phyloP scores from a whole-genome alignment of 768 basidiomycete species.

The Pleurotus sapidus region DNA sequence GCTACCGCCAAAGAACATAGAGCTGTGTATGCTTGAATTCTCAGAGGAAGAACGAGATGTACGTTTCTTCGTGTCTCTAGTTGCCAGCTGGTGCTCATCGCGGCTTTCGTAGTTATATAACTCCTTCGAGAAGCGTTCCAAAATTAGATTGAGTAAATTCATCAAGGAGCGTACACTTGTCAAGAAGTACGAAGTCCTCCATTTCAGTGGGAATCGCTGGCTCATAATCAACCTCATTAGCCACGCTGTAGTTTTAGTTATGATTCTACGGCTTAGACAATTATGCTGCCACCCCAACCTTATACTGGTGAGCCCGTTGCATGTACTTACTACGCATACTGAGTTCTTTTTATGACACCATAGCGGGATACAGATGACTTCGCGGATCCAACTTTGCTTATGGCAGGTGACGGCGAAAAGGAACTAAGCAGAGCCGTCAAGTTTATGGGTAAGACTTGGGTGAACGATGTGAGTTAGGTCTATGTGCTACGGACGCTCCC shows the following conservation, averaged over 20 bases:
- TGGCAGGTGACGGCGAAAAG: slow-evolving; percentile 46
- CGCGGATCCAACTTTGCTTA: slow-evolving; percentile 48
- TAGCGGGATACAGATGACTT: slow-evolving; percentile 41
- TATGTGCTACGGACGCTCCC: too few relatives aligned
- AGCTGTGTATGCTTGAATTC: slow-evolving; percentile 60
- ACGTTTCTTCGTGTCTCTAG: slow-evolving; percentile 11
- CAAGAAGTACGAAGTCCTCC: slow-evolving; percentile 74
- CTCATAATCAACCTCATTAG: slow-evolving; percentile 30
- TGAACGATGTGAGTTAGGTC: too few relatives aligned
- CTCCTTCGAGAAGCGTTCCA: slow-evolving; percentile 50
- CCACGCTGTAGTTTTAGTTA: slow-evolving; percentile 35
- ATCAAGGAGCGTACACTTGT: slow-evolving; percentile 62
- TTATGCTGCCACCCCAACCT: slow-evolving; percentile 73
- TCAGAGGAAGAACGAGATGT: slow-evolving; percentile 64
- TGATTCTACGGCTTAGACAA: slow-evolving; percentile 76
- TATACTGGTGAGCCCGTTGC: slow-evolving; percentile 45
- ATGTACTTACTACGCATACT: too few relatives aligned
- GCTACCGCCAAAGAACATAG: slow-evolving; percentile 58
- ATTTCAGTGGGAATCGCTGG: too few relatives aligned
- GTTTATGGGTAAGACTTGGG: slow-evolving; percentile 40
- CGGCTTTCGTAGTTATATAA: slow-evolving; percentile 47
- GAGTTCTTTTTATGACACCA: too few relatives aligned
- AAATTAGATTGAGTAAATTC: slow-evolving; percentile 57
- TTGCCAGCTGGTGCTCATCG: neutral
- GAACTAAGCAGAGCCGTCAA: slow-evolving; percentile 59